Conservation (phyloP, 2,329 filamentous ascomycete species). For the Penicillium sp. region DNA sequence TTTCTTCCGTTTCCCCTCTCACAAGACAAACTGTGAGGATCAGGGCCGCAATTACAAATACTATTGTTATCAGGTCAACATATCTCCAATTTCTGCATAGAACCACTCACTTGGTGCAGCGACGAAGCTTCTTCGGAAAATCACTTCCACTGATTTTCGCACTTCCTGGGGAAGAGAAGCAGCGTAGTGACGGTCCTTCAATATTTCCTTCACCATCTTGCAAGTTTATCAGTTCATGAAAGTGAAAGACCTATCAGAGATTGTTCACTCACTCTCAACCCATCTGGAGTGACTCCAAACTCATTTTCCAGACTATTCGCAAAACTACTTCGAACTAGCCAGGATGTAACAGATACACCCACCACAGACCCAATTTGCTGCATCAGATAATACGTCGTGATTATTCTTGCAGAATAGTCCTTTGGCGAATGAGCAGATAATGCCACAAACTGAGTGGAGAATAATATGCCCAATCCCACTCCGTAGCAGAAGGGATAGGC, state of each 20-base stretch:
- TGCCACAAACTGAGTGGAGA: slow-evolving; percentile 3
- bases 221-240: background rate
- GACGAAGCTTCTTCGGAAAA: background rate
- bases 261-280: background rate
- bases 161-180: background rate
- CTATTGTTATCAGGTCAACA: background rate
- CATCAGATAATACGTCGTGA: slow-evolving; percentile 4
- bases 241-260: background rate
- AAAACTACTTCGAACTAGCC: background rate
- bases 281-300: background rate
- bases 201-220: background rate
- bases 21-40: background rate
- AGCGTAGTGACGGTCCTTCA: background rate
- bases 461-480: background rate
- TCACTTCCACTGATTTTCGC: background rate
- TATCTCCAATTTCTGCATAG: background rate
- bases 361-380: slow-evolving; percentile 3
- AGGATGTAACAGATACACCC: background rate
- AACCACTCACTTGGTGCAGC: background rate
- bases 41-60: background rate
- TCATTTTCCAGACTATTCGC: background rate
- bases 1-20: background rate
- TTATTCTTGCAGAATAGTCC: background rate
- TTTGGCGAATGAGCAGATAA: background rate
- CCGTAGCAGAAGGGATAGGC: background rate